These are phyloP conservation scores for Quillaja saponaria DNA, from an alignment of 306 rosid species.

Conservation along the genomic window DNA sequence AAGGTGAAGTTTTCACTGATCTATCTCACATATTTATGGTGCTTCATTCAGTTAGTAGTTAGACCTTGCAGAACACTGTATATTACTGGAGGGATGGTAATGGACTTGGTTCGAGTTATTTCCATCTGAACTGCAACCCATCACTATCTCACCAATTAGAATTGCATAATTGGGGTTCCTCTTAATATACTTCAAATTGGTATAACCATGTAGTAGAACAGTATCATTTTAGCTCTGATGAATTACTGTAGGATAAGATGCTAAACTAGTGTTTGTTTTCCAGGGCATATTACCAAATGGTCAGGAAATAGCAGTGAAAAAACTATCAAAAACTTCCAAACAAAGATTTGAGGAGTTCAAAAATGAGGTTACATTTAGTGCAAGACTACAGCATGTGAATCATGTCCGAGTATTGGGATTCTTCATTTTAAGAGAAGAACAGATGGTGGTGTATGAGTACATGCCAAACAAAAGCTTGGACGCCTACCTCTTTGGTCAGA, in stretches of 20 bases:
- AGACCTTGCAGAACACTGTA: not conserved
- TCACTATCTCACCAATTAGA: no score
- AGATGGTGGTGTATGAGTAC: no score
- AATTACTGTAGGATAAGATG: not conserved
- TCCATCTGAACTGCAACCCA: not conserved
- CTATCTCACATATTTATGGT: not conserved
- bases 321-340: slow-evolving; percentile 43
- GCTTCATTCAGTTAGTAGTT: not conserved
- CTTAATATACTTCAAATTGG: not conserved
- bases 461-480: no score
- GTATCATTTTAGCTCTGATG: not conserved
- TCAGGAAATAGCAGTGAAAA: slow-evolving; percentile 48
- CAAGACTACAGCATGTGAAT: slow-evolving; percentile 52
- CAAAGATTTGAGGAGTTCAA: slow-evolving; percentile 54
- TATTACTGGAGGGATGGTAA: not conserved
- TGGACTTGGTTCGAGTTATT: not conserved
- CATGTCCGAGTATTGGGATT: slow-evolving; percentile 45
- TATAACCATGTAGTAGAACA: not conserved
- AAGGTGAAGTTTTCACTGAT: slow-evolving; percentile 30
- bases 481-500: slow-evolving; percentile 43
- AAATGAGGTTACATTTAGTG: slow-evolving; percentile 50
- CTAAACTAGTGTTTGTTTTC: not conserved
- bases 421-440: slow-evolving; percentile 36
- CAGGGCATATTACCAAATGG: slow-evolving; percentile 40
- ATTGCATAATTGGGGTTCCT: not conserved